A percentile compares a stretch with the other conserved stretches of the same genome.
phyloP scores from a whole-genome alignment of 2,329 filamentous ascomycete genomes.

The Ophiostoma fasciatum region DNA sequence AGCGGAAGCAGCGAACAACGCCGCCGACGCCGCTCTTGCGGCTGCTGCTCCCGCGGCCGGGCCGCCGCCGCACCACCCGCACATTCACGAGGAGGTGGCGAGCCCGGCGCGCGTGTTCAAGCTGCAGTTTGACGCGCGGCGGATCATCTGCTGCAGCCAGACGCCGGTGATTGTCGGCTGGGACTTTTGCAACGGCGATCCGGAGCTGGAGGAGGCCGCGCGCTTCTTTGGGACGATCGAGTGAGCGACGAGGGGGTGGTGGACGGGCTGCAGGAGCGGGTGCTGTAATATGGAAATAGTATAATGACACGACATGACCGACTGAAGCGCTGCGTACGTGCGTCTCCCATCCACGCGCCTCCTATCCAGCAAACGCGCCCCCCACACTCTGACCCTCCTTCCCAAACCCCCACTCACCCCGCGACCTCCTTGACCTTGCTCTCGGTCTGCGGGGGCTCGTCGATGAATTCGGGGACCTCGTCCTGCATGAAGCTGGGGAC shows the following conservation, averaged over 20 bases:
- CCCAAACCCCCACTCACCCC: no score
- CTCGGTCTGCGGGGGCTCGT: constrained; percentile 53
- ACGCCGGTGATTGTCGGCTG: constrained; percentile 86
- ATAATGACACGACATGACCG: no score
- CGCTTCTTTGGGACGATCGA: constrained; percentile 60
- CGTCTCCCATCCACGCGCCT: no score
- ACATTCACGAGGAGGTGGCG: constrained; percentile 29
- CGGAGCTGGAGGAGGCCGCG: constrained; percentile 61
- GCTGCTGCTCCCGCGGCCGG: constrained; percentile 1
- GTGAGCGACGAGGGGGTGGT: no score
- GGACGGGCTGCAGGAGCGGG: no score
- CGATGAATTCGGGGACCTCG: constrained; percentile 81
- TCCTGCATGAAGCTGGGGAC: constrained; percentile 83
- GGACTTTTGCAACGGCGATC: constrained; percentile 88
- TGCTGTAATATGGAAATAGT: not conserved
- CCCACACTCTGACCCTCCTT: no score
- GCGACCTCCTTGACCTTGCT: constrained; percentile 13
- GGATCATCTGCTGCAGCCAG: constrained; percentile 90
- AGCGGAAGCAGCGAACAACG: no score
- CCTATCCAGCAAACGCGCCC: no score
- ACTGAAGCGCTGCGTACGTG: no score
- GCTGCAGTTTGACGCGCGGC: constrained; percentile 83
- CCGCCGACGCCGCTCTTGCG: constrained; percentile 3
- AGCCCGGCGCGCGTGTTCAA: constrained; percentile 68
- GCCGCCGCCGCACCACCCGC: constrained; percentile 21